These are phyloP conservation scores for Bryoglossum gracile DNA, from an alignment of 495 filamentous ascomycete species.

Conservation along the genomic window DNA sequence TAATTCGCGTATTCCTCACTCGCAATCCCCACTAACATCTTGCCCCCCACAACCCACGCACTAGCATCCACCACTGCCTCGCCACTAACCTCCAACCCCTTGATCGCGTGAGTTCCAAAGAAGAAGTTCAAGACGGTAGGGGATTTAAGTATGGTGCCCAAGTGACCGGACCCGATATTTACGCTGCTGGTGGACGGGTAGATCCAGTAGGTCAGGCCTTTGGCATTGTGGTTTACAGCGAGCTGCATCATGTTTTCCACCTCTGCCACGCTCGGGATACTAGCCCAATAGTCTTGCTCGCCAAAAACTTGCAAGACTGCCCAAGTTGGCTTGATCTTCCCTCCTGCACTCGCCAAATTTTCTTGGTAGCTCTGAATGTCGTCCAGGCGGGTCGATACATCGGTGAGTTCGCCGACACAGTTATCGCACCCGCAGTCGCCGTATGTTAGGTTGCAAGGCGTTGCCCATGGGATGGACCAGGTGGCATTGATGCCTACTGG, in stretches of 20 bases:
- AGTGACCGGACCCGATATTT: slow-evolving; percentile 35
- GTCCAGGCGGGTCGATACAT: slow-evolving; percentile 50
- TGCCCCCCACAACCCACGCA: slow-evolving; percentile 32
- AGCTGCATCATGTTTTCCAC: slow-evolving; percentile 53
- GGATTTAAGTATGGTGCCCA: slow-evolving; percentile 37
- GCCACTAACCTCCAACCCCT: slow-evolving; percentile 13
- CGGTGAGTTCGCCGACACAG: slow-evolving; percentile 47
- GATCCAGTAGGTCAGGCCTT: slow-evolving; percentile 42
- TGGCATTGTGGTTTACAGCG: slow-evolving; percentile 55
- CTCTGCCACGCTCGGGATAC: slow-evolving; percentile 49
- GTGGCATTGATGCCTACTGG: slow-evolving; percentile 53
- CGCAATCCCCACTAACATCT: slow-evolving; percentile 39
- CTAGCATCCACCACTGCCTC: slow-evolving; percentile 34
- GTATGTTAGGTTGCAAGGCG: slow-evolving; percentile 55
- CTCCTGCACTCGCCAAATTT: slow-evolving; percentile 28
- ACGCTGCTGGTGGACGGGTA: slow-evolving; percentile 41
- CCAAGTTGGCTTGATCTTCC: slow-evolving; percentile 46
- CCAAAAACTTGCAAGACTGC: slow-evolving; percentile 59
- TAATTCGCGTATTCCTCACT: slow-evolving; percentile 25
- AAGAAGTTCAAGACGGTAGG: slow-evolving; percentile 32
- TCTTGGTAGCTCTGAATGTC: slow-evolving; percentile 37
- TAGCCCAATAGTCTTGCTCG: slow-evolving; percentile 52
- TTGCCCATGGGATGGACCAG: slow-evolving; percentile 41
- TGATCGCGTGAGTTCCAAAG: slow-evolving; percentile 32
- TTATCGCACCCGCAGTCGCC: slow-evolving; percentile 70